These are phyloP conservation scores for Saturnispora quitensis DNA, from an alignment of 805 yeast species.

Conservation along the genomic window DNA sequence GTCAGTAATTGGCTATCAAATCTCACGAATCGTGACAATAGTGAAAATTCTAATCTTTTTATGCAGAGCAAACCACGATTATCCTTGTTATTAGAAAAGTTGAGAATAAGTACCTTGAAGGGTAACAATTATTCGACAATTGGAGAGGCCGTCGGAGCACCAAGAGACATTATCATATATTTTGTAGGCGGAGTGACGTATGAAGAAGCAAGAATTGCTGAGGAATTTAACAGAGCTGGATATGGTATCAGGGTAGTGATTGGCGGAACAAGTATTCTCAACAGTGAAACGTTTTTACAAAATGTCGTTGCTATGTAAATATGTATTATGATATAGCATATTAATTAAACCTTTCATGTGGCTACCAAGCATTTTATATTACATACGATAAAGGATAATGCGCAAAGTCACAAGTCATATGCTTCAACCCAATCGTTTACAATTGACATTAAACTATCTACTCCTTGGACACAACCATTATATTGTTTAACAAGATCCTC, in stretches of 20 bases:
- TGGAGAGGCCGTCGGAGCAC: conserved; percentile 22
- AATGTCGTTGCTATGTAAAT: conserved; percentile 15
- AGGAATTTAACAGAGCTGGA: conserved; percentile 52
- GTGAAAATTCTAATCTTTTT: conserved; percentile 56
- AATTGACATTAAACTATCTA: conserved; percentile 68
- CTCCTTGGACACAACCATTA: conserved; percentile 49
- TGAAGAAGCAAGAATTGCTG: conserved; percentile 81
- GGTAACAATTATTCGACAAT: conserved; percentile 6
- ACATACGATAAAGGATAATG: conserved; percentile 4
- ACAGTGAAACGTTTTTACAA: conserved; percentile 33
- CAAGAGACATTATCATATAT: conserved; percentile 63
- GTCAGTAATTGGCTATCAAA: conserved; percentile 26
- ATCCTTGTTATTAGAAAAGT: conserved; percentile 35
- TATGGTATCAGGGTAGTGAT: conserved; percentile 57
- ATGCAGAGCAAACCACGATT: conserved; percentile 87
- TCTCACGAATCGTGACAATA: conserved; percentile 26
- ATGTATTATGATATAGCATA: conserved; percentile 10
- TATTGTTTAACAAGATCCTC: conserved; percentile 40
- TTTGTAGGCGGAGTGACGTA: conserved; percentile 85
- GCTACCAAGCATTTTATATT: background rate
- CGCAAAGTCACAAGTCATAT: conserved; percentile 38
- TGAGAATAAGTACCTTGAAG: conserved; percentile 25
- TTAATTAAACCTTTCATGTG: background rate
- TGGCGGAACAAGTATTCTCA: conserved; percentile 69
- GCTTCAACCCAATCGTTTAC: conserved; percentile 69